Evolutionary conservation across 2,329 filamentous ascomycete genomes (phyloP).

Genomic region (Nakataea oryzae): DNA sequence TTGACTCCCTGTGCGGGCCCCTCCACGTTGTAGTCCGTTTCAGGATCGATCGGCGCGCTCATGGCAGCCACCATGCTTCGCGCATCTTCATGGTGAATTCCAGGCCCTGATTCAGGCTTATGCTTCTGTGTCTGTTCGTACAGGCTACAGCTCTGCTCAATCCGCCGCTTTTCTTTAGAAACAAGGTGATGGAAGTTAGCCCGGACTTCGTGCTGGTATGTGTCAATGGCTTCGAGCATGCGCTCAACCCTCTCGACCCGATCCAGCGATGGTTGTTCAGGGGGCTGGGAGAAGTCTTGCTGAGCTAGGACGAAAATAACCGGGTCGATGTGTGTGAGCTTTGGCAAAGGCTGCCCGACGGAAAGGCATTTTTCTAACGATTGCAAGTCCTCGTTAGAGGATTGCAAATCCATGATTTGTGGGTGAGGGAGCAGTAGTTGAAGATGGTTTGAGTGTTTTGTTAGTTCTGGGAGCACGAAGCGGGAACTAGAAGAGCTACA

Average conservation of each 20-base stretch:
- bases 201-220: constrained; percentile 17
- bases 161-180: constrained; percentile 20
- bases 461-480: too few species aligned
- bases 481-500: too few species aligned
- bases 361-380: too few species aligned
- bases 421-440: too few species aligned
- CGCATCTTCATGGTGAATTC: constrained; percentile 12
- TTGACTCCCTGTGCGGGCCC: constrained; percentile 5
- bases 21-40: constrained; percentile 14
- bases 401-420: too few species aligned
- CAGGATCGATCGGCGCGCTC: constrained; percentile 10
- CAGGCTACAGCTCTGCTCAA: constrained; percentile 13
- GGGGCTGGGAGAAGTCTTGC: constrained; percentile 16
- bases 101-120: neutral
- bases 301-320: constrained; percentile 21
- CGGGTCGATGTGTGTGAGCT: constrained; percentile 15
- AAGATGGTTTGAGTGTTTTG: too few species aligned
- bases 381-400: too few species aligned
- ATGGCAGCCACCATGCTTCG: constrained; percentile 18
- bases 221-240: constrained; percentile 19
- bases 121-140: constrained; percentile 1
- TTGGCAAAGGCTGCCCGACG: too few species aligned
- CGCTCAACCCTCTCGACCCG: constrained; percentile 17
- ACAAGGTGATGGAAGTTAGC: constrained; percentile 22
- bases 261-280: constrained; percentile 13